Evolutionary conservation across 139 green algal genomes (phyloP), one percentile per base, ranked within the genome.

Genomic region (Volvox africanus): DNA sequence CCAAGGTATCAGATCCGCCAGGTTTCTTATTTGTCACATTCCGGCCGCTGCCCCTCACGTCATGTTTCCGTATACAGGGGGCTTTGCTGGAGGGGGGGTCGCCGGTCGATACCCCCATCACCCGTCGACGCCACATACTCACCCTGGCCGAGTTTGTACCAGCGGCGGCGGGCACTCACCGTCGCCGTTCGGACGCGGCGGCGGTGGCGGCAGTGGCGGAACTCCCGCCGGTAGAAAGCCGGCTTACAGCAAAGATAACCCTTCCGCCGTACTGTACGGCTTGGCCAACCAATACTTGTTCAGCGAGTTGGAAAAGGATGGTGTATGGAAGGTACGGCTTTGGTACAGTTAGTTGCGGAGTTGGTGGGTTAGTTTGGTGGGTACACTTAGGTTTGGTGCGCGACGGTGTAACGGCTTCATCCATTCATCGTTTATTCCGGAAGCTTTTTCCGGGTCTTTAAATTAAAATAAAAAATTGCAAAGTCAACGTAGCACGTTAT

Each of bases 271-370:
- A 62, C 16, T 90, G 32, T 88, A 82, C 80, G 88, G 88, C 80
- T 21, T 92, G 37, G 88, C 88, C 0, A 92, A 92, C 80, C 80
- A 83, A 80, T 88, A 76, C 44, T 12, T 92, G 68, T 88, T 88
- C 32, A 80, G 69, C 35, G 88, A 92, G 67, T 69, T 92, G n/a
- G 88, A 92, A 26, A 83, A 76, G 67, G 88, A 92, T 18, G 88
- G 80, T 6, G 88, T 92, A 69, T 92, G 88, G 88, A 92, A 92
- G 88, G 88, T 88, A 55, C n/a, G 88, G 65, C 65, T 0, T 61
- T 30, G 61, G 28, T 3, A 30, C 21, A 24, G 24, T 24, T 73
- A 69, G 17, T 19, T 69, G 19, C 17, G 62, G 62, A 19, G 62
- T 26, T 17, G 62, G 62, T 17, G 62, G 17, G 62, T 69, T 17